Base-by-base conservation (phyloP, 2,329 filamentous ascomycete species). In the Cercospora beticola region DNA sequence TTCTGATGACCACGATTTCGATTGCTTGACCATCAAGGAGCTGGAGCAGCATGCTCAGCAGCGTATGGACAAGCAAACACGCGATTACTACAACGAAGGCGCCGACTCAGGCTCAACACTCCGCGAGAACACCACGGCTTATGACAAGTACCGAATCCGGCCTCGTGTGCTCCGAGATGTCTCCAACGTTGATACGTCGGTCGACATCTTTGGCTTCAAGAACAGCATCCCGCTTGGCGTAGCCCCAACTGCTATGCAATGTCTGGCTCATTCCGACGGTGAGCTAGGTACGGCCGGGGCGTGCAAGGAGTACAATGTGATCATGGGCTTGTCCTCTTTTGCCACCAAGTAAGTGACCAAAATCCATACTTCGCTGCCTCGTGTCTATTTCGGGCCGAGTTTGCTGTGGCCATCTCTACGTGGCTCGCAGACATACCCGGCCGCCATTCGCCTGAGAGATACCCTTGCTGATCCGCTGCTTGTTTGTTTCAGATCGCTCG, bases 231-330 rank as follows among this genome's bases (percentile, higher is more conserved):
- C 87, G 0, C 77, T 89, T 2, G 85, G 84, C 10, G 83, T 88
- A 46, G 82, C 83, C 3, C 86, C 86, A 0, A 82, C 85, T 0
- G 86, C 84, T 2, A 83, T 86, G 75, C 85, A 87, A 68, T 79
- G 80, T 36, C 78, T 87, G 10, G 85, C 85, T 1, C 85, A 87
- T 70, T 76, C 79, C 0, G 84, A 86, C 36, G 86, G 85, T 9
- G 86, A 87, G 71, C 64, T 83, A 0, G 86, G 81, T 0, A 85
- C 83, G 0, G 83, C 84, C 0, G 78, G 82, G 1, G 86, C 85
- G 0, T 84, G 83, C 8, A 81, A 80, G 28, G 80, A 81, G 21
- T 72, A 76, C 12, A 79, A 79, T 3, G 77, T 86, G 7, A 74
- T 78, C 61, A 86, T 86, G 84, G 84, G 81, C 0, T 73, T 87